Percentiles rank a stretch among this genome's conserved stretches.
phyloP scores from a whole-genome alignment of 2,329 filamentous ascomycete species.

The Ophiostoma sp. region DNA sequence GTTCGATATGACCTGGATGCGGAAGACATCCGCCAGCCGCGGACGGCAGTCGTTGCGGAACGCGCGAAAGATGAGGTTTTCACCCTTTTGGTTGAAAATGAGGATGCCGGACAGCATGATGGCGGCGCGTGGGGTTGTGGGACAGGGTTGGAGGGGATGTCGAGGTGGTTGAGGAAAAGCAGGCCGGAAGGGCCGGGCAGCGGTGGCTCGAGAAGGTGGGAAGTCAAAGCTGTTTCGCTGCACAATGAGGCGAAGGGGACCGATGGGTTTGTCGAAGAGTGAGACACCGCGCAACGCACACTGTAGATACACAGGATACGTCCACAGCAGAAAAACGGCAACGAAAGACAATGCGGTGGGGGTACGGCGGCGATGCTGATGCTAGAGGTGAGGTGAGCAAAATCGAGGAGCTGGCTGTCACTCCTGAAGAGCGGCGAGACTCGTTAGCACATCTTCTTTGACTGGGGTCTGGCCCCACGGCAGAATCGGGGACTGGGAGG shows the following conservation, averaged over 20 bases:
- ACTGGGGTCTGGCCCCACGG: background rate
- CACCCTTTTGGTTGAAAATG: slow-evolving; percentile 98
- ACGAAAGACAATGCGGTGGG: background rate
- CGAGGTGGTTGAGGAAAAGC: background rate
- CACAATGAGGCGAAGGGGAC: background rate
- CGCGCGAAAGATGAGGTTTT: slow-evolving; percentile 98
- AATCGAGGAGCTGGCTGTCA: background rate
- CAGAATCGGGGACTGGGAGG: slow-evolving; percentile 6
- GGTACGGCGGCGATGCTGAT: background rate
- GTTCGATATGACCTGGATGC: slow-evolving; percentile 99
- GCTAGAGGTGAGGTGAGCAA: background rate
- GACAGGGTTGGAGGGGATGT: background rate
- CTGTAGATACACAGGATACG: background rate
- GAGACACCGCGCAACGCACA: background rate
- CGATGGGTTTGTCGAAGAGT: background rate
- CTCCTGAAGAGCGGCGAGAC: slow-evolving; percentile 1
- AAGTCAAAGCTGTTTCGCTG: background rate
- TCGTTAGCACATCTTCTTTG: background rate
- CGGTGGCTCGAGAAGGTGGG: too few species aligned
- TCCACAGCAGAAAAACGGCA: background rate
- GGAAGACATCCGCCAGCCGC: slow-evolving; percentile 96
- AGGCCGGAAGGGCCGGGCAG: slow-evolving; percentile 15
- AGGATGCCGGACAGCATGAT: slow-evolving; percentile 93
- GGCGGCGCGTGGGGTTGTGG: background rate
- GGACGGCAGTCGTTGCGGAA: slow-evolving; percentile 98